These are phyloP conservation scores for Colletotrichum costaricense DNA, from an alignment of 2,329 filamentous ascomycete genomes.

Conservation along the genomic window DNA sequence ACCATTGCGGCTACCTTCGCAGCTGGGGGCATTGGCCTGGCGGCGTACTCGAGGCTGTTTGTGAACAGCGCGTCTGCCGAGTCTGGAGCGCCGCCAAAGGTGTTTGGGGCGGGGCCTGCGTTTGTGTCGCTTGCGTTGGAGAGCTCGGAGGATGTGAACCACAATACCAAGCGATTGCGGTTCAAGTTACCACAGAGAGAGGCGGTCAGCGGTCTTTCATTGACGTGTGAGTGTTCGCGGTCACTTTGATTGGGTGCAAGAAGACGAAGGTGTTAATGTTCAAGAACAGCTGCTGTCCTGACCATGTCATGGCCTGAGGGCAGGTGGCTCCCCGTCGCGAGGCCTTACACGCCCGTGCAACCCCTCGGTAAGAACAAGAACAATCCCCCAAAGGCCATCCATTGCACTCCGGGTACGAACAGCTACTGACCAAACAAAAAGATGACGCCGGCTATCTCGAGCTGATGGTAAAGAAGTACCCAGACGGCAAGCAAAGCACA, in stretches of 20 bases:
- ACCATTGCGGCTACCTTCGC: constrained; percentile 40
- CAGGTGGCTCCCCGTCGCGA: constrained; percentile 66
- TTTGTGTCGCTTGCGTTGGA: constrained; percentile 86
- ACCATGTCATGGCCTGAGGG: constrained; percentile 64
- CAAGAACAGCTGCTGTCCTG: constrained; percentile 33
- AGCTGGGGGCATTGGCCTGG: constrained; percentile 18
- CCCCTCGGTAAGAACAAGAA: constrained; percentile 52
- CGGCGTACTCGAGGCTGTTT: constrained; percentile 38
- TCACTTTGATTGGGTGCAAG: constrained; percentile 76
- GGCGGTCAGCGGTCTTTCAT: constrained; percentile 82
- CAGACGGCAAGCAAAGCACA: constrained; percentile 70
- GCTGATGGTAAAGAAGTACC: constrained; percentile 76
- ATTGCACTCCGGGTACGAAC: no score
- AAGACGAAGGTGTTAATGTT: constrained; percentile 75
- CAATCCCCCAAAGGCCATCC: not conserved
- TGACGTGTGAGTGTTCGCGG: constrained; percentile 91
- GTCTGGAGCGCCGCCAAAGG: constrained; percentile 20
- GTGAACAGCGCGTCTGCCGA: constrained; percentile 36
- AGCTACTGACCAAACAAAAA: constrained; percentile 35
- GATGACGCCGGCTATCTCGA: constrained; percentile 70
- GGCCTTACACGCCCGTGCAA: constrained; percentile 76
- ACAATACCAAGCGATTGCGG: constrained; percentile 93
- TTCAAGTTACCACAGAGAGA: constrained; percentile 89
- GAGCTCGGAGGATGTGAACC: constrained; percentile 82
- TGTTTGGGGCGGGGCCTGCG: constrained; percentile 49